A percentile compares a stretch with the other conserved stretches of the same genome.
Conservation (phyloP, 192 early-diverging fungal genomes). For the Tieghemiomyces parasiticus region DNA sequence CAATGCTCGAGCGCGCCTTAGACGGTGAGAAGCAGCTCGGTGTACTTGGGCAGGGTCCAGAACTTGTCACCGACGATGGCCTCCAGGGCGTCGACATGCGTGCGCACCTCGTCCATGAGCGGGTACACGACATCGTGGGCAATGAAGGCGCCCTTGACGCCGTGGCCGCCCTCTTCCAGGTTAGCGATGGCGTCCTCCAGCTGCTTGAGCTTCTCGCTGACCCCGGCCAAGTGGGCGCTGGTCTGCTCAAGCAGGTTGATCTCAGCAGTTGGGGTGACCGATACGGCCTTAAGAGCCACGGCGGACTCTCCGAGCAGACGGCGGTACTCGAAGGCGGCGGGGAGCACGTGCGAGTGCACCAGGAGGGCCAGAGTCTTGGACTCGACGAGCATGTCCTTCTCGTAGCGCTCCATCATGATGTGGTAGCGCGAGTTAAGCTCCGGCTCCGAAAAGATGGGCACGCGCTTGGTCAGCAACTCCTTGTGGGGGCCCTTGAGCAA, state of each 20-base stretch:
- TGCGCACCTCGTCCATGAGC: constrained; percentile 55
- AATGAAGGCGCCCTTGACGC: constrained; percentile 45
- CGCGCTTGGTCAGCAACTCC: constrained; percentile 56
- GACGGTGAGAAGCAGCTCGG: constrained; percentile 70
- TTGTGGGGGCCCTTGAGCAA: constrained; percentile 53
- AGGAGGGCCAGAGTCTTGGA: constrained; percentile 75
- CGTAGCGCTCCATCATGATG: constrained; percentile 94
- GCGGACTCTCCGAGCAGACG: constrained; percentile 72
- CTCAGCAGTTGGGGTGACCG: constrained; percentile 48
- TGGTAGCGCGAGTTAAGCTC: constrained; percentile 90
- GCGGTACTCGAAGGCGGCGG: constrained; percentile 77
- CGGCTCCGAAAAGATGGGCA: constrained; percentile 69
- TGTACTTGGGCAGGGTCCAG: constrained; percentile 97
- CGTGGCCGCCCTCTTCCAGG: constrained; percentile 38
- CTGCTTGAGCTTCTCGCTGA: constrained; percentile 38
- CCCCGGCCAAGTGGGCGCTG: constrained; percentile 34
- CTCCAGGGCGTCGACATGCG: constrained; percentile 63
- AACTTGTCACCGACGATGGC: constrained; percentile 70
- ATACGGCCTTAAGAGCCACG: constrained; percentile 47
- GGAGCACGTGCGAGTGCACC: constrained; percentile 72
- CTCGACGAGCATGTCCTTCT: constrained; percentile 93
- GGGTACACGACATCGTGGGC: constrained; percentile 46
- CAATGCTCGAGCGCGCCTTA: too few relatives aligned
- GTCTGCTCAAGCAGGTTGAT: constrained; percentile 47
- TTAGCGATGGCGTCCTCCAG: constrained; percentile 40